phyloP scores from a whole-genome alignment of 2,329 filamentous ascomycete genomes.

The Pseudocercospora musae region DNA sequence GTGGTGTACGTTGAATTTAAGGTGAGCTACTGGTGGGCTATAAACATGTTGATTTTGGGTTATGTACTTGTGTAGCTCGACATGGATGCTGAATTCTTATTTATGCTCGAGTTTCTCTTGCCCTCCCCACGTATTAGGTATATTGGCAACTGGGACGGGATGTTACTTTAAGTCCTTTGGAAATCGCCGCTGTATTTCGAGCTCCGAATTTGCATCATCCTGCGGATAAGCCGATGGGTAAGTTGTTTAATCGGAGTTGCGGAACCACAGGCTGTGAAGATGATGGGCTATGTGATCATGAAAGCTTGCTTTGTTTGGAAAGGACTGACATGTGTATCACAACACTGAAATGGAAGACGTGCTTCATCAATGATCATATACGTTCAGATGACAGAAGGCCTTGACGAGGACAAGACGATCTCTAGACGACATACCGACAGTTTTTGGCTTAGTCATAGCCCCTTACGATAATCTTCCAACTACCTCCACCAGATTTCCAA shows the following conservation, averaged over 20 bases:
- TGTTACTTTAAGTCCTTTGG: conserved; percentile 36
- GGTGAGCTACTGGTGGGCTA: no score
- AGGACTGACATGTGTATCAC: no score
- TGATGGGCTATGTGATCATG: not conserved
- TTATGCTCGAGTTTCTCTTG: not conserved
- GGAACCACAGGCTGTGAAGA: conserved; percentile 16
- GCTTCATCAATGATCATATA: no score
- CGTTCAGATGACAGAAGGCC: no score
- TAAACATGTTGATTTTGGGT: not conserved
- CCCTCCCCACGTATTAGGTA: conserved; percentile 36
- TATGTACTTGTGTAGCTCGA: not conserved
- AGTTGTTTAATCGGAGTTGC: conserved; percentile 19
- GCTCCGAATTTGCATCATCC: conserved; percentile 23
- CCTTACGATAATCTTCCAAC: not conserved
- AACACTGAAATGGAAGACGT: no score
- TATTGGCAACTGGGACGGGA: conserved; percentile 39
- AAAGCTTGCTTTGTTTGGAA: no score
- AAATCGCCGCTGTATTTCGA: conserved; percentile 37
- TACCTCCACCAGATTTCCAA: not conserved
- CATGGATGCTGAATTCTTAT: not conserved
- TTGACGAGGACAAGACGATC: no score
- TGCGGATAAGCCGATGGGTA: conserved; percentile 8
- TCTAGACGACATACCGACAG: no score
- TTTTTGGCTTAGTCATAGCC: not conserved
- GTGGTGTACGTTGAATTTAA: no score